Percentiles rank a stretch among this genome's conserved stretches.
phyloP scores from a whole-genome alignment of 805 yeast species.

The Candida piceae region DNA sequence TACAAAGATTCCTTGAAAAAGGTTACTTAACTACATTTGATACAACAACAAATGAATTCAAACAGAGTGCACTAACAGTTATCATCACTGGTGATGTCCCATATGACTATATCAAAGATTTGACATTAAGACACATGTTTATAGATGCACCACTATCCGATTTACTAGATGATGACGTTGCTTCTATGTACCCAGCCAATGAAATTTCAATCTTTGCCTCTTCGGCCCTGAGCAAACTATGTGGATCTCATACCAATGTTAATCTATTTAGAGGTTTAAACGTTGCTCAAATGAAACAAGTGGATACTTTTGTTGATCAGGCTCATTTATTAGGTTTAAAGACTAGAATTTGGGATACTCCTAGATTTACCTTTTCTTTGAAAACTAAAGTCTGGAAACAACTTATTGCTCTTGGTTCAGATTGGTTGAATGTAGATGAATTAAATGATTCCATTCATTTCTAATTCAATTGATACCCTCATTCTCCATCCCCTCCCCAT shows the following conservation, averaged over 20 bases:
- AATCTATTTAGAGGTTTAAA: constrained; percentile 29
- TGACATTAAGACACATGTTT: constrained; percentile 34
- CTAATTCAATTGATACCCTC: neutral
- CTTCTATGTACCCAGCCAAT: constrained; percentile 11
- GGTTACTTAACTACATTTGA: constrained; percentile 49
- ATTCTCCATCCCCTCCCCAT: too few species aligned
- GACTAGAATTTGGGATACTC: constrained; percentile 68
- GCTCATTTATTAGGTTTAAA: constrained; percentile 50
- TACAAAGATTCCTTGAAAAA: constrained; percentile 42
- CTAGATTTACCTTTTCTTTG: constrained; percentile 51
- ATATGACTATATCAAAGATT: constrained; percentile 27
- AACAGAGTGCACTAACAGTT: constrained; percentile 53
- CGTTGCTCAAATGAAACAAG: constrained; percentile 24
- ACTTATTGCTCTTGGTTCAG: constrained; percentile 43
- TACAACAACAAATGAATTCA: constrained; percentile 27
- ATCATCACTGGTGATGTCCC: constrained; percentile 66
- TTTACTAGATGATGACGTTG: constrained; percentile 11
- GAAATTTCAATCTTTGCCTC: constrained; percentile 21
- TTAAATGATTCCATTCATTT: constrained; percentile 25
- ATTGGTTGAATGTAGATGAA: constrained; percentile 60
- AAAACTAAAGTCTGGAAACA: constrained; percentile 47
- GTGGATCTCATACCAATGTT: constrained; percentile 12
- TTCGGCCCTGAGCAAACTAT: constrained; percentile 17
- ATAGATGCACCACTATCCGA: constrained; percentile 47
- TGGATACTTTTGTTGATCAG: constrained; percentile 19